A percentile compares a stretch with the other conserved stretches of the same genome.
Conservation (phyloP, 164 flowering plant species). For the Piper longum region DNA sequence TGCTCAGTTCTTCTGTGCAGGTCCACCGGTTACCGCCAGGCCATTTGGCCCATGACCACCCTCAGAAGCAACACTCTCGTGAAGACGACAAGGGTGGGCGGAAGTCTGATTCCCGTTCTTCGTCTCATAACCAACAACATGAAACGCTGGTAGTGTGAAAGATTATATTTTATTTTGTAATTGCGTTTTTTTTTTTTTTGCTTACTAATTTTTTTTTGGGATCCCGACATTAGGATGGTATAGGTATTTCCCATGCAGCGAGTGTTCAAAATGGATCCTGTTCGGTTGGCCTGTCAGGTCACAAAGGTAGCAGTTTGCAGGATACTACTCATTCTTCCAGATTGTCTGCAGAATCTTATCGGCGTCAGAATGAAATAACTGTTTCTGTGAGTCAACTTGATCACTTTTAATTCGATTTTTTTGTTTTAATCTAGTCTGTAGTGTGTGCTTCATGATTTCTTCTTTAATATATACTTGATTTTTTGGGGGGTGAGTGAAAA, state of each 20-base stretch:
- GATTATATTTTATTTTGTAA: no score
- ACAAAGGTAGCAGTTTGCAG: neutral
- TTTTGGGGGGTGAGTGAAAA: no score
- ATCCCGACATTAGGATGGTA: slow-evolving; percentile 19
- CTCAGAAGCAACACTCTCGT: slow-evolving; percentile 10
- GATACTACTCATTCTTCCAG: slow-evolving; percentile 4
- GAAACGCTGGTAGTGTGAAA: neutral
- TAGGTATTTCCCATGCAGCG: slow-evolving; percentile 12
- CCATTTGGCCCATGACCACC: slow-evolving; percentile 14
- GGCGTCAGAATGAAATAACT: slow-evolving; percentile 69
- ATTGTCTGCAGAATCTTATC: slow-evolving; percentile 37
- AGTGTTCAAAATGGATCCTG: slow-evolving; percentile 18
- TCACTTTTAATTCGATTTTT: no score
- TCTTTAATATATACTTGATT: no score
- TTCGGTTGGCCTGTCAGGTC: slow-evolving; percentile 3
- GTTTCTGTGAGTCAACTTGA: slow-evolving; percentile 32
- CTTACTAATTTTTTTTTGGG: neutral
- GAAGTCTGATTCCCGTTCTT: slow-evolving; percentile 15
- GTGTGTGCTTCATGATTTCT: no score
- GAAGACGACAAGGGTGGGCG: slow-evolving; percentile 24
- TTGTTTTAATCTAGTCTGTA: no score
- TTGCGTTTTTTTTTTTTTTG: neutral
- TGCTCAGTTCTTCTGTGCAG: slow-evolving; percentile 41
- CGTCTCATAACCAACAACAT: slow-evolving; percentile 17
- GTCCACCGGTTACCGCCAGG: slow-evolving; percentile 22